Evolutionary conservation across 371 early-diverging fungal genomes (phyloP), one percentile per base, ranked within the genome.

Genomic region (Mortierella sp.): DNA sequence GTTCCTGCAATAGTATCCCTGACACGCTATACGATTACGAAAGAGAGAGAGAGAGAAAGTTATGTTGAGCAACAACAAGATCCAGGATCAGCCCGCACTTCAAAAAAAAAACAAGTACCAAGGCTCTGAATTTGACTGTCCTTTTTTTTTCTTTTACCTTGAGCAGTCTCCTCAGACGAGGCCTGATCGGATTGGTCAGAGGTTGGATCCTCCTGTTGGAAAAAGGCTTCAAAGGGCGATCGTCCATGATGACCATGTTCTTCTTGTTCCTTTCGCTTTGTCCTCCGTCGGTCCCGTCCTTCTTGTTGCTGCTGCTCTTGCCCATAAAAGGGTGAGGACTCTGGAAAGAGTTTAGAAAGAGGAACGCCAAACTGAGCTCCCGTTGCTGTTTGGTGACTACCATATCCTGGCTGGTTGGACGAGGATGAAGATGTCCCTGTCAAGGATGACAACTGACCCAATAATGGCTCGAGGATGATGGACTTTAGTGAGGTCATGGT

Each of bases 151-250:
- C 9, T 37, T 37, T 37, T 37, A 37, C 37, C 37, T 37, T 5
- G 9, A 5, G 5, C 37, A 37, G 3, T 37, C 3, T 60, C 61
- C n/a, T 61, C 64, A 44, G 56, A 21, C 14, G 16, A 48, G 15
- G 26, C 59, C 6, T 69, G 58, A 6, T 53, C 44, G 21, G 37
- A 5, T 9, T 37, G 5, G n/a, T n/a, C n/a, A n/a, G n/a, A n/a
- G 5, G 37, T 37, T 3, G 37, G 9, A 37, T 37, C 37, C 3
- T 37, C 37, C 37, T 37, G 37, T 3, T 58, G 59, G 23, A 75
- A 75, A 29, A 75, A 65, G 16, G 63, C 70, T 16, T 52, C 63
- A 70, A 74, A 74, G 0, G 75, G 70, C 7, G 67, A 72, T 19
- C 48, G 30, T 57, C n/a, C 16, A 37, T 29, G 30, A 4, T 57